Evolutionary conservation across 306 rosid genomes (phyloP), one percentile per base, ranked within the genome.

Genomic region (Begonia peltatifolia): DNA sequence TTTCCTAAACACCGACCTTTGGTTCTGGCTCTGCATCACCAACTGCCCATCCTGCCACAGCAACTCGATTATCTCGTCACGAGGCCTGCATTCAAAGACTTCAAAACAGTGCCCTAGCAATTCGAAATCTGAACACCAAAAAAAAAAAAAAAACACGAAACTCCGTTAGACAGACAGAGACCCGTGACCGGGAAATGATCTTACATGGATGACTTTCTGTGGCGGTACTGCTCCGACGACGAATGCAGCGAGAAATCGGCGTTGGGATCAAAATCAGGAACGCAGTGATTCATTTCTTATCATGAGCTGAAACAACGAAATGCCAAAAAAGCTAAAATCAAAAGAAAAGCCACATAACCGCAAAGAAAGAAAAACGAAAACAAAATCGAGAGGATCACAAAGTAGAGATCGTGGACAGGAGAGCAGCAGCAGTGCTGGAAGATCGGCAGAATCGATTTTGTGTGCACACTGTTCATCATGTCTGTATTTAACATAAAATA

Each of bases 41-140:
- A 78, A 78, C 38, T 71, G 79, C 2, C 96, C 94, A 70, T 83
- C 69, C 47, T 84, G 72, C 92, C 92, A 84, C 1, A 87, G 61
- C n/a, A 87, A 74, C 69, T 87, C 85, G 85, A 84, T 65, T 50
- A 78, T 72, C 56, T 75, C 87, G 1, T 81, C 75, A 4, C 78
- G 77, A 15, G 65, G 74, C 87, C 90, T 83, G 76, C 50, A 65
- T 18, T 50, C 44, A 14, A 58, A 54, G 5, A 6, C 38, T 30
- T 30, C 38, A 30, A 30, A 30, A 30, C 3, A 30, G 38, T 30
- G 38, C 38, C 38, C 38, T 30, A 30, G 6, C 48, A 44, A n/a
- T 44, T 11, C 48, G 14, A 44, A 10, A 3, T 44, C 48, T 10
- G 47, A 1, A 13, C 14, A 1, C 14, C 47, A 44, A 44, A 44